Evolutionary conservation across 1,284 basidiomycete genomes (phyloP), one percentile per base, ranked within the genome.

Genomic region (Leccinum solheimii): DNA sequence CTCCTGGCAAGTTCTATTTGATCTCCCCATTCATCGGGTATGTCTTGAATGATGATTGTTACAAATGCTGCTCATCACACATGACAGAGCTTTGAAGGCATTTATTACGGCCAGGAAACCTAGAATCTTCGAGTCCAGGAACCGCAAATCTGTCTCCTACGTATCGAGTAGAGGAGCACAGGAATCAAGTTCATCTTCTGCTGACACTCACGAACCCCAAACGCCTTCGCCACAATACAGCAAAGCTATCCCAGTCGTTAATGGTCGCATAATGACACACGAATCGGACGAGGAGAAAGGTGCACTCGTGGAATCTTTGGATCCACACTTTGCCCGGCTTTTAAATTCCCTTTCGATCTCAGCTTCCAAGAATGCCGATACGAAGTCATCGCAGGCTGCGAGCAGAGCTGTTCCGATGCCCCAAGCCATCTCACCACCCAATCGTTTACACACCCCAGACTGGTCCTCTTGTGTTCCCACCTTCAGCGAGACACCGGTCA

Each of bases 21-120:
- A 95, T 99, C 56, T 89, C 94, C 2, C 97, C 97, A 1, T 98
- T 99, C 79, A 94, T 98, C 62, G 85, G 82, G 92, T 96, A 76
- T 68, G 90, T 80, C 30, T 55, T 51, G 30, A 56, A 58, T 45
- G 40, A 40, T 64, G 48, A 30, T 56, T 51, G 14, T 57, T 61
- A 61, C 43, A 61, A 61, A 48, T 27, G 32, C 38, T 58, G 60
- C 64, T 71, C 27, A 65, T 57, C 21, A 36, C 27, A 16, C 14
- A 26, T 11, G 8, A 65, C 64, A 92, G 90, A 16, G 80, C 84
- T 56, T 72, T 92, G 68, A 90, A 87, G 72, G 78, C 80, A 8
- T 91, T 89, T 67, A 85, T 88, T 59, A 80, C 81, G 58, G 80
- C 81, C 56, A 79, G 77, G 54, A 85, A 81, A 71, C 84, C 82